A percentile compares a stretch with the other conserved stretches of the same genome.
These are phyloP conservation scores for Meripilus lineatus DNA, from an alignment of 1,284 basidiomycete genomes.

Conservation along the genomic window DNA sequence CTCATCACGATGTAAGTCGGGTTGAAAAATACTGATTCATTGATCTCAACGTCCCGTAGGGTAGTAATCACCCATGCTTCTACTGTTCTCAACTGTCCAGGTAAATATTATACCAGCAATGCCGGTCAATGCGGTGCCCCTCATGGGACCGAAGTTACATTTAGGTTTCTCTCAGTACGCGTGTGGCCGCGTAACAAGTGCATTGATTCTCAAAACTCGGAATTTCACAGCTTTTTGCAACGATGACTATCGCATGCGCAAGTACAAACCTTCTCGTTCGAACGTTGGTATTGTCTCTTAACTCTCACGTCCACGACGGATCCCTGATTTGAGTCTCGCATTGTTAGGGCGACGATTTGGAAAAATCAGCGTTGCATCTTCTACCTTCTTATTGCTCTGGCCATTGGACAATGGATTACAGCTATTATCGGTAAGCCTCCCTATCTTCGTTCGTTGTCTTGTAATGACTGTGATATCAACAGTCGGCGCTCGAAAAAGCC, in stretches of 20 bases:
- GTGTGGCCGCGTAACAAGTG: too few relatives aligned
- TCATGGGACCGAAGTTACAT: too few relatives aligned
- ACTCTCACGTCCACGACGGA: background rate
- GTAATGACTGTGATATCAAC: too few relatives aligned
- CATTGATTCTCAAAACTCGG: too few relatives aligned
- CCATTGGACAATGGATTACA: conserved; percentile 1
- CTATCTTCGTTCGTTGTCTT: background rate
- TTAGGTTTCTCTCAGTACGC: conserved; percentile 2
- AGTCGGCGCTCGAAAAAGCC: background rate
- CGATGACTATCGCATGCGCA: conserved; percentile 1
- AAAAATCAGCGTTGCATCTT: background rate
- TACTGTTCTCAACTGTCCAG: background rate
- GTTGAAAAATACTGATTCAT: background rate
- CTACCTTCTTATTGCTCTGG: background rate
- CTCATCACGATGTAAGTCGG: background rate
- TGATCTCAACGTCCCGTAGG: background rate
- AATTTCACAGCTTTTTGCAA: background rate
- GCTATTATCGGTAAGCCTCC: background rate
- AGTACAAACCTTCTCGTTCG: conserved; percentile 7
- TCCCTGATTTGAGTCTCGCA: background rate
- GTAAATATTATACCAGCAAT: background rate
- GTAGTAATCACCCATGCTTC: background rate
- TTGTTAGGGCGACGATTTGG: too few relatives aligned
- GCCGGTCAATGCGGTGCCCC: too few relatives aligned
- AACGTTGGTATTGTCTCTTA: conserved; percentile 1